These are phyloP conservation scores for Fragaria ananassa DNA, from an alignment of 306 rosid genomes.

Conservation along the genomic window DNA sequence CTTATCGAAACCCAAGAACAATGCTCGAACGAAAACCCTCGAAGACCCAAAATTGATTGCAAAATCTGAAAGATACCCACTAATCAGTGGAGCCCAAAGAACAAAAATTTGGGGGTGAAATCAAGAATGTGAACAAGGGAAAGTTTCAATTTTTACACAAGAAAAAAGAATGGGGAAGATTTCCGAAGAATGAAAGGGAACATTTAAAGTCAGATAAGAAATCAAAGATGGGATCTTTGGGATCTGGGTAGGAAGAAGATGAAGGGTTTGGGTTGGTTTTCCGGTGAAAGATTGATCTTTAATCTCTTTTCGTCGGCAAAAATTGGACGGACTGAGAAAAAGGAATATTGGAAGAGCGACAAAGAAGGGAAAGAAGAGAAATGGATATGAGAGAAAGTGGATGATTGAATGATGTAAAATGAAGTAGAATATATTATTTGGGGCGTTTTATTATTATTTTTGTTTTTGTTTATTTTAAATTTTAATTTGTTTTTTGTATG, in stretches of 20 bases:
- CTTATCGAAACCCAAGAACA: conserved; percentile 15
- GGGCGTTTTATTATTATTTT: neutral
- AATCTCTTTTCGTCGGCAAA: neutral
- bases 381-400: conserved; percentile 28
- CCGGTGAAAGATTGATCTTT: neutral
- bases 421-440: conserved; percentile 15
- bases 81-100: conserved; percentile 25
- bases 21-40: conserved; percentile 23
- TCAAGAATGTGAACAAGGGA: neutral
- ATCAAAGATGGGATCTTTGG: conserved; percentile 38
- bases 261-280: conserved; percentile 19
- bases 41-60: conserved; percentile 14
- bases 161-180: conserved; percentile 8
- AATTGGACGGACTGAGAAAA: neutral
- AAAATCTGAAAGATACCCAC: conserved; percentile 26
- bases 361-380: neutral
- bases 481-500: neutral
- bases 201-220: conserved; percentile 10
- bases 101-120: conserved; percentile 22
- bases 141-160: neutral
- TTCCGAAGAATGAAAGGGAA: conserved; percentile 18
- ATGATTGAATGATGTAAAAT: conserved; percentile 21
- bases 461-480: neutral
- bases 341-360: conserved; percentile 9
- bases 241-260: conserved; percentile 18